Evolutionary conservation across 2,329 filamentous ascomycete species (phyloP).

Genomic region (Fusarium concolor): DNA sequence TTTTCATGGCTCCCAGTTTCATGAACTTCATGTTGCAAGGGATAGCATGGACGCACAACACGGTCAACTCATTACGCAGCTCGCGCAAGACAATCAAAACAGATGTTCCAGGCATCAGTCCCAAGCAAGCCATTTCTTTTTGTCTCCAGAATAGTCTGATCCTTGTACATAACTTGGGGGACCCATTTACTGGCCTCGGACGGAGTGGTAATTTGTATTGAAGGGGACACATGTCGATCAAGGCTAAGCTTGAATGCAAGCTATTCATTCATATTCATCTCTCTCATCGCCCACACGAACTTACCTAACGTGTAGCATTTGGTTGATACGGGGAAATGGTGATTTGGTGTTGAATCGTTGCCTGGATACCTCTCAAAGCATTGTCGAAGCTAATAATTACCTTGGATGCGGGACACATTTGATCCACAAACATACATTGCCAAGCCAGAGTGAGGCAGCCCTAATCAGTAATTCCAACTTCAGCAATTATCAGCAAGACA

Average conservation of each 20-base stretch:
- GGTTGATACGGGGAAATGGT: not conserved
- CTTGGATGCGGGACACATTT: not conserved
- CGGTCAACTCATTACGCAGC: not conserved
- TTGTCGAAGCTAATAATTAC: too few species aligned
- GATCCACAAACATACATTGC: not conserved
- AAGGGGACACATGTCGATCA: not conserved
- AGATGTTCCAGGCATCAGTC: not conserved
- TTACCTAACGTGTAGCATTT: not conserved
- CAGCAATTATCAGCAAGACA: not conserved
- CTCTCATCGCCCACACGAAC: not conserved
- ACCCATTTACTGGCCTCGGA: conserved; percentile 2
- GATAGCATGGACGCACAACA: not conserved
- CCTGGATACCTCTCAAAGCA: too few species aligned
- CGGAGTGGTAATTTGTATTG: not conserved
- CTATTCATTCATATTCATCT: not conserved
- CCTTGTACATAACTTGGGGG: conserved; percentile 9
- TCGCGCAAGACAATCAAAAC: conserved; percentile 11
- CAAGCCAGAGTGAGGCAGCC: not conserved
- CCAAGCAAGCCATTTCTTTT: conserved; percentile 1
- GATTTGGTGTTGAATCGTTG: not conserved
- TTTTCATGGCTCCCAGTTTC: not conserved
- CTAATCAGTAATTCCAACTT: not conserved
- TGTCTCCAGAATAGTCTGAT: conserved; percentile 14
- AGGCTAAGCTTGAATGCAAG: not conserved
- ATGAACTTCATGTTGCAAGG: not conserved